These are phyloP conservation scores for Ganoderma sinense DNA, from an alignment of 1,284 basidiomycete genomes.

Conservation along the genomic window DNA sequence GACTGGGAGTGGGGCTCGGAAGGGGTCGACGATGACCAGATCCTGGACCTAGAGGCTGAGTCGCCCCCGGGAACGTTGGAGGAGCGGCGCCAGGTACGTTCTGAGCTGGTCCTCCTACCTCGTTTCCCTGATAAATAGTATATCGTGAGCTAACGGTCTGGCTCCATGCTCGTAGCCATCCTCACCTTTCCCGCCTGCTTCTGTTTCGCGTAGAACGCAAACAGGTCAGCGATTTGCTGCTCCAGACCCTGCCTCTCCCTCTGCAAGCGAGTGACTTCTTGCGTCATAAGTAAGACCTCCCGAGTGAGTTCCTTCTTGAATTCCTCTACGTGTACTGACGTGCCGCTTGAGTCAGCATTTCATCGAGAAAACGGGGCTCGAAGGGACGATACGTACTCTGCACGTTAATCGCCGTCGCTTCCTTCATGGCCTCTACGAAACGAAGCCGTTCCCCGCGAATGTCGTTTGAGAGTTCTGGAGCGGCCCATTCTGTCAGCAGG, in stretches of 20 bases:
- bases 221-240: constrained; percentile 76
- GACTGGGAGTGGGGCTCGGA: constrained; percentile 25
- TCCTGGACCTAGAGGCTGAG: constrained; percentile 2
- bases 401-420: constrained; percentile 87
- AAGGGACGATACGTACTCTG: constrained; percentile 58
- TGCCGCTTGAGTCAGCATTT: constrained; percentile 1
- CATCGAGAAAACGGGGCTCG: background rate
- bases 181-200: constrained; percentile 46
- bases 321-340: constrained; percentile 80
- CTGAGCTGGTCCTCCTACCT: background rate
- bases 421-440: constrained; percentile 91
- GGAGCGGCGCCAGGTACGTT: background rate
- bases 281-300: constrained; percentile 77
- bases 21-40: constrained; percentile 23
- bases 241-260: constrained; percentile 78
- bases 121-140: background rate
- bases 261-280: constrained; percentile 77
- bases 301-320: constrained; percentile 81
- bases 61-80: constrained; percentile 17
- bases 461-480: constrained; percentile 76
- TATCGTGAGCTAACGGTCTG: background rate
- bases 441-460: constrained; percentile 84
- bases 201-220: constrained; percentile 77
- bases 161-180: background rate
- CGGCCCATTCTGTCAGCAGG: constrained; percentile 2